Base-by-base conservation (phyloP, 805 yeast species). In the Torulaspora delbrueckii region DNA sequence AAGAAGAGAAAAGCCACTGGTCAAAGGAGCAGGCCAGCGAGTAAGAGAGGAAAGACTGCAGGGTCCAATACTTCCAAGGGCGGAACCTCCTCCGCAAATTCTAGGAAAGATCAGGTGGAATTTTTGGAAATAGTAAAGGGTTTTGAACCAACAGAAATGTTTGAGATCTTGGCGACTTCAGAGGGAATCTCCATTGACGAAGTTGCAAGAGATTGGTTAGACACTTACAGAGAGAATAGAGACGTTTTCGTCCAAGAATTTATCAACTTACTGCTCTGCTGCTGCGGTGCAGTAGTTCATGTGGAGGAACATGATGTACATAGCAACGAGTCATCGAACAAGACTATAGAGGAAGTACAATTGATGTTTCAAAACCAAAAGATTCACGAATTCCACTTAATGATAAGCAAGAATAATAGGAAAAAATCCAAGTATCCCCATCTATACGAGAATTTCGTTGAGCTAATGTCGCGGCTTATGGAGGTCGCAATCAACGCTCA, bases 251-350 rank as follows among this genome's bases (percentile, higher is more conserved):
- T 86, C 42, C 76, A 79, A 36, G 78, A 77, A 30, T 65, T 89
- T 41, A 66, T 89, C 35, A 89, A 90, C 62, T 71, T 88, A 40
- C 54, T 86, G 1, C 66, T 90, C 33, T 71, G 89, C 47, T 70
- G 81, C 40, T 79, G 86, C 59, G 96, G 96, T 0, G 82, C 89
- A 40, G 72, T 78, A 16, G 71, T 79, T 1, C 77, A 76, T 22
- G 76, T 86, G 8, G 82, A 81, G 48, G 77, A 79, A 23, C 95
- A 90, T 62, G 96, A 89, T 60, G 81, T 87, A 40, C 71, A 70
- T 19, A 82, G 81, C 56, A 70, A 76, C 43, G 89, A 84, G 34
- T 77, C 86, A 6, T 85, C 93, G 0, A 69, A 76, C 12, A 84
- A 82, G 28, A 86, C 96, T 0, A 76, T 86, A 8, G 79, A 75